phyloP scores from a whole-genome alignment of 1,139 yeast species.

The Trichomonascaceae sp. region DNA sequence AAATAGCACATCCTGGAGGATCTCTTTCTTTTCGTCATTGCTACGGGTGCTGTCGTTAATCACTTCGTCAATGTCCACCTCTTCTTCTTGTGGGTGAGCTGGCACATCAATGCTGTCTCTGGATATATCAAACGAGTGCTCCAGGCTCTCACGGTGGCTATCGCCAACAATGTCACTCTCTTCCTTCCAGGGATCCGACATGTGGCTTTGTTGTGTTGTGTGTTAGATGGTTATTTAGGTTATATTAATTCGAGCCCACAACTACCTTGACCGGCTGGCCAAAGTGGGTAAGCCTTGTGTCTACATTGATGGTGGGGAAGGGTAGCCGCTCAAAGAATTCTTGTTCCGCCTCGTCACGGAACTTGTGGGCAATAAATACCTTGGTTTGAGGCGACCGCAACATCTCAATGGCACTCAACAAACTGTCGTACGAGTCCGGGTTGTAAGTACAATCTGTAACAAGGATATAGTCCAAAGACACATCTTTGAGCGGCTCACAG shows the following conservation, averaged over 20 bases:
- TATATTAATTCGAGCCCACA: no score
- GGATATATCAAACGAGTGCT: no score
- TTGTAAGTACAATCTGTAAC: slow-evolving; percentile 24
- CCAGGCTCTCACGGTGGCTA: no score
- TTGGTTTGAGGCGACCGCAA: slow-evolving; percentile 7
- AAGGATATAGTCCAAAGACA: slow-evolving; percentile 18
- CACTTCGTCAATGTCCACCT: slow-evolving; percentile 14
- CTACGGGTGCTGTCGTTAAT: slow-evolving; percentile 12
- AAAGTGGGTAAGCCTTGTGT: slow-evolving; percentile 3
- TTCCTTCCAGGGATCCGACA: no score
- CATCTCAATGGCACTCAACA: slow-evolving; percentile 12
- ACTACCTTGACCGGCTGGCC: slow-evolving; percentile 8
- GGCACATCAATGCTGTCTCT: no score
- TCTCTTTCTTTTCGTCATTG: slow-evolving; percentile 12
- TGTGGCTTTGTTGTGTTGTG: no score
- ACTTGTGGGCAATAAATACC: slow-evolving; percentile 19
- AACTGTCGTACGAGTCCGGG: slow-evolving; percentile 15
- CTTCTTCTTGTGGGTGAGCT: background rate
- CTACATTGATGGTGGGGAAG: slow-evolving; percentile 2
- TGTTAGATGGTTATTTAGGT: no score
- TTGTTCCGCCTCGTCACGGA: slow-evolving; percentile 14
- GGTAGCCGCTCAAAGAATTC: slow-evolving; percentile 11
- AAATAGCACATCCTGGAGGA: slow-evolving; percentile 19
- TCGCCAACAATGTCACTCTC: no score
- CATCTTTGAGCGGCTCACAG: no score